Evolutionary conservation across 1,284 basidiomycete species (phyloP).

Genomic region (Ustilago sp.): DNA sequence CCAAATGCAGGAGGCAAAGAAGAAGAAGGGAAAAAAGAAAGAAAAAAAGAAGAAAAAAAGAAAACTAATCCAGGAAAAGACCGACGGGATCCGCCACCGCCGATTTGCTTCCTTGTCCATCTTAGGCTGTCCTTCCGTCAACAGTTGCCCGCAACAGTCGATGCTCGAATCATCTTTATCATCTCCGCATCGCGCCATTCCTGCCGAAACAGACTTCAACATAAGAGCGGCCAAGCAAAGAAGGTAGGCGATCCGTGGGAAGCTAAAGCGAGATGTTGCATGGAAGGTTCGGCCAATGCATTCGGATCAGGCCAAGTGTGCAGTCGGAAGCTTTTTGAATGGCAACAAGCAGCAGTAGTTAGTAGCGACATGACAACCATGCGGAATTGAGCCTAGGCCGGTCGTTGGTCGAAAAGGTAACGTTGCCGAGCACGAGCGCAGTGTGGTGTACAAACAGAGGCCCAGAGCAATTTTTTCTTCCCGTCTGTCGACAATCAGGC

Average conservation of each 20-base stretch:
- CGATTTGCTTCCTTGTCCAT: background rate
- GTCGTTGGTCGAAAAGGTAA: background rate
- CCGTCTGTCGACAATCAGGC: background rate
- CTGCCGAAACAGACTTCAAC: background rate
- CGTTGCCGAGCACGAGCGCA: background rate
- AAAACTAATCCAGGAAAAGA: slow-evolving; percentile 5
- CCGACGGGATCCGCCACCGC: slow-evolving; percentile 9
- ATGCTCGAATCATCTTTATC: background rate
- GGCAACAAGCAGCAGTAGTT: background rate
- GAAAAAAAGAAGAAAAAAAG: background rate
- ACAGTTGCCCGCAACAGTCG: background rate
- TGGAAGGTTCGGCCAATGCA: background rate
- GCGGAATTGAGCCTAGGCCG: background rate
- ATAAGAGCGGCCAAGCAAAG: background rate
- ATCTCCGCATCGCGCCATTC: background rate
- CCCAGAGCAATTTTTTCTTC: background rate
- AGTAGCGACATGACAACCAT: background rate
- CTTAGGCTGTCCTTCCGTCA: no score
- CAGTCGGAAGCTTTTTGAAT: slow-evolving; percentile 11
- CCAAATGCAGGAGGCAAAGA: no score
- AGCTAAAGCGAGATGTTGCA: slow-evolving; percentile 4
- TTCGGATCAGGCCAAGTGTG: slow-evolving; percentile 4
- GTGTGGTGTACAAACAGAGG: background rate
- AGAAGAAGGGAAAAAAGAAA: background rate
- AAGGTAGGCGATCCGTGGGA: background rate